A percentile compares a stretch with the other conserved stretches of the same genome.
Evolutionary conservation across 2,329 filamentous ascomycete species (phyloP).

Genomic region (Diplodia seriata): DNA sequence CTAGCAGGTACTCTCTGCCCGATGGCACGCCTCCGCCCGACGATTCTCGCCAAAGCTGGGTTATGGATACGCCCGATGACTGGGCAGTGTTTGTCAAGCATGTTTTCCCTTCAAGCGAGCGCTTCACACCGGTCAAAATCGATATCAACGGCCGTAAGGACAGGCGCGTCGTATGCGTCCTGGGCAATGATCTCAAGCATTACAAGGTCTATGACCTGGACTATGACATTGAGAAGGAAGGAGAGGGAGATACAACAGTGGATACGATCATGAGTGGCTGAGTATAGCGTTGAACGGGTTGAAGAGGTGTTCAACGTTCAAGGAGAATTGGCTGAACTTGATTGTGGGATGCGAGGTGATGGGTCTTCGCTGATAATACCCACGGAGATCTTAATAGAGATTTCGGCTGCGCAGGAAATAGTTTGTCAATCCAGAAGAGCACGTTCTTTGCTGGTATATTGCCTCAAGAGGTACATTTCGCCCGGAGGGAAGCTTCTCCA

Average conservation of each 20-base stretch:
- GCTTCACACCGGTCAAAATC: constrained; percentile 58
- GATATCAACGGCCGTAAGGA: constrained; percentile 64
- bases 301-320: not conserved
- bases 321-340: not conserved
- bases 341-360: not conserved
- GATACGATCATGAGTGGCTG: constrained; percentile 33
- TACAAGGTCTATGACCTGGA: constrained; percentile 65
- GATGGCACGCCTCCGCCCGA: constrained; percentile 3
- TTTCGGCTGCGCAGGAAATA: not conserved
- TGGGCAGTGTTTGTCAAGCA: constrained; percentile 50
- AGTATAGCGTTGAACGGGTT: not conserved
- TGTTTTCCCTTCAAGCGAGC: constrained; percentile 52
- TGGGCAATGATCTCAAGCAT: constrained; percentile 61
- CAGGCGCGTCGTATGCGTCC: constrained; percentile 60
- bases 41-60: constrained; percentile 18
- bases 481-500: no score
- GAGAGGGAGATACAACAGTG: constrained; percentile 31
- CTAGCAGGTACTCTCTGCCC: constrained; percentile 1
- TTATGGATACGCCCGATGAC: constrained; percentile 28
- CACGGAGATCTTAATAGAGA: not conserved
- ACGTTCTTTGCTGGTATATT: not conserved
- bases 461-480: not conserved
- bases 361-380: not conserved
- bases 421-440: not conserved
- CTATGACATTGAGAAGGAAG: constrained; percentile 32